Base-by-base conservation (phyloP, 2,329 filamentous ascomycete species). In the Sarocladium brachiariae region DNA sequence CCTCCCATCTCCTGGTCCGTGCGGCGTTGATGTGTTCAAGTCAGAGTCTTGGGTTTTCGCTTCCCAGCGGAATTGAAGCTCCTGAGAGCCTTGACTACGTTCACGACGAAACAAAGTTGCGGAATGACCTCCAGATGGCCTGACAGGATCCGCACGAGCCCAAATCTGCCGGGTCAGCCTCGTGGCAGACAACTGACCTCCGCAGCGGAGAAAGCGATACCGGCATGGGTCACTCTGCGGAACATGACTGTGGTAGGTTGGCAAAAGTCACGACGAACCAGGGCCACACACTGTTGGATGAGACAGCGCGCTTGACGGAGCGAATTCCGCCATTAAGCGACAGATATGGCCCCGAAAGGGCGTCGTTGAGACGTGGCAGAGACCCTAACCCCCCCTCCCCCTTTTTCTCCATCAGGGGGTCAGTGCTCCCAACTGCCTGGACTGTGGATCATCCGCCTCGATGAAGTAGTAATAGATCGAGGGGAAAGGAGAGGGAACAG, bases 301-400 rank as follows among this genome's bases (percentile, higher is more conserved):
- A 39, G 7, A 39, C 10, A 7, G 27, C 27, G 16, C 35, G 8
- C 21, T 43, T 27, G 16, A 47, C 52, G 52, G 52, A 53, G 43
- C 27, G 2, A 13, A 24, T 53, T 53, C 52, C 52, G 52, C 33
- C 25, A 51, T 53, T 51, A 53, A 53, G 52, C 49, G 52, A 53
- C 24, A 41, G n/a, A 34, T 31, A 23, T 13, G 41, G 34, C 25
- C 8, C 43, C 4, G 3, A 23, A 33, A 25, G 25, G n/a, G 19
- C 43, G n/a, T 13, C 16, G 10, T 14, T 33, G 16, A 11, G 21
- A 47, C 25, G 25, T 9, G n/a, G n/a, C n/a, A n/a, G n/a, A n/a
- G n/a, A n/a, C n/a, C n/a, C n/a, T n/a, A n/a, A n/a, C n/a, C n/a
- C n/a, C n/a, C n/a, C n/a, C n/a, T n/a, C n/a, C n/a, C 6, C 35